Percentiles rank a stretch among this genome's conserved stretches.
Conservation (phyloP, 768 basidiomycete species). For the Tulasnella sp. region DNA sequence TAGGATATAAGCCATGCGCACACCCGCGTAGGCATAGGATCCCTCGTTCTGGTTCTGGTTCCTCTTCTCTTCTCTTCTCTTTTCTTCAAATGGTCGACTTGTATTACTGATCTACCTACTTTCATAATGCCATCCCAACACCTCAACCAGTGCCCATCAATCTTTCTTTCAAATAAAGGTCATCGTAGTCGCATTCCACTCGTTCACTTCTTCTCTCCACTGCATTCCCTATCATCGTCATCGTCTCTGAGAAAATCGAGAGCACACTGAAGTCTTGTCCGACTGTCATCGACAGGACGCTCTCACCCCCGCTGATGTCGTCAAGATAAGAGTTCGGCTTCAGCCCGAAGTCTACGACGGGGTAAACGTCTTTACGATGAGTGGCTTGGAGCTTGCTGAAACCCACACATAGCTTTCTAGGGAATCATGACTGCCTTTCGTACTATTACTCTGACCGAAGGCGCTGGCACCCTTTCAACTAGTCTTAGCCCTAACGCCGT, state of each 20-base stretch:
- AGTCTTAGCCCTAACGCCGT: slow-evolving; percentile 87
- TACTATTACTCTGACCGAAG: slow-evolving; percentile 66
- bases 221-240: slow-evolving; percentile 18
- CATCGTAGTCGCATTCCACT: too few species aligned
- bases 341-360: slow-evolving; percentile 27
- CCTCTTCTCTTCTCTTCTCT: too few species aligned
- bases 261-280: slow-evolving; percentile 21
- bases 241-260: slow-evolving; percentile 19
- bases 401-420: slow-evolving; percentile 17
- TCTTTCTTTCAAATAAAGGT: too few species aligned
- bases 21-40: too few species aligned
- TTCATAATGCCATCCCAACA: too few species aligned
- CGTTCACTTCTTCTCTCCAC: neutral
- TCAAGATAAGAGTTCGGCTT: slow-evolving; percentile 27
- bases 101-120: too few species aligned
- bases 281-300: slow-evolving; percentile 23
- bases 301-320: slow-evolving; percentile 27
- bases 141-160: too few species aligned
- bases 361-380: slow-evolving; percentile 7
- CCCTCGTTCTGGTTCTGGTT: too few species aligned
- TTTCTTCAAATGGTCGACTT: too few species aligned
- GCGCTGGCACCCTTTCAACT: slow-evolving; percentile 81
- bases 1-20: too few species aligned
- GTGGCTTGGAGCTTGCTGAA: neutral
- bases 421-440: slow-evolving; percentile 51